A percentile compares a stretch with the other conserved stretches of the same genome.
phyloP scores from a whole-genome alignment of 2,329 filamentous ascomycete species.

The Raffaelea ambrosiae region DNA sequence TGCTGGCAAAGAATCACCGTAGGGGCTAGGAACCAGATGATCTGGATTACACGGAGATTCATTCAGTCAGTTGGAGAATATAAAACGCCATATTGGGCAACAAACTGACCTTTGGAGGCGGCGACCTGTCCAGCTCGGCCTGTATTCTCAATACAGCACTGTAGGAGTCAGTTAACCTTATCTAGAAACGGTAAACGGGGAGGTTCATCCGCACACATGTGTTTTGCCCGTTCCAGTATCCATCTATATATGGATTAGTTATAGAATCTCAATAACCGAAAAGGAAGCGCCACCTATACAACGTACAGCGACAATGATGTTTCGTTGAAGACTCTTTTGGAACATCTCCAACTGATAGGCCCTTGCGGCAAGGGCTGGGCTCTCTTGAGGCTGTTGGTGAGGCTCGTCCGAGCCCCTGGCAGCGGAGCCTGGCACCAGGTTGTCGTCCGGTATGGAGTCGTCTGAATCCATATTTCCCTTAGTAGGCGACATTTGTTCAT shows the following conservation, averaged over 20 bases:
- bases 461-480: too few relatives aligned
- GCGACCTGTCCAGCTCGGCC: constrained; percentile 49
- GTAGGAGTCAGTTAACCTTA: neutral
- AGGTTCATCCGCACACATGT: constrained; percentile 49
- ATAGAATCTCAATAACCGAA: neutral
- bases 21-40: constrained; percentile 67
- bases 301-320: constrained; percentile 63
- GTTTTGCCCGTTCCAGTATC: constrained; percentile 75
- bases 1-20: constrained; percentile 61
- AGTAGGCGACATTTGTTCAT: too few relatives aligned
- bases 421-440: too few relatives aligned
- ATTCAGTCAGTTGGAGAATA: too few relatives aligned
- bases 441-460: too few relatives aligned
- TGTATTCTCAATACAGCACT: constrained; percentile 62
- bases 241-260: constrained; percentile 43
- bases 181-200: neutral
- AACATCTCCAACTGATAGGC: constrained; percentile 73
- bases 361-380: constrained; percentile 19
- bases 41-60: constrained; percentile 28
- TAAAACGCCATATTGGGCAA: too few relatives aligned
- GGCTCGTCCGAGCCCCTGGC: too few relatives aligned
- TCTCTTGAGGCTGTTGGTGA: too few relatives aligned
- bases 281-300: too few relatives aligned
- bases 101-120: constrained; percentile 42
- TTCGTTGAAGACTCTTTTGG: constrained; percentile 56